phyloP scores from a whole-genome alignment of 495 filamentous ascomycete species.

The Aspergillus bridgeri region DNA sequence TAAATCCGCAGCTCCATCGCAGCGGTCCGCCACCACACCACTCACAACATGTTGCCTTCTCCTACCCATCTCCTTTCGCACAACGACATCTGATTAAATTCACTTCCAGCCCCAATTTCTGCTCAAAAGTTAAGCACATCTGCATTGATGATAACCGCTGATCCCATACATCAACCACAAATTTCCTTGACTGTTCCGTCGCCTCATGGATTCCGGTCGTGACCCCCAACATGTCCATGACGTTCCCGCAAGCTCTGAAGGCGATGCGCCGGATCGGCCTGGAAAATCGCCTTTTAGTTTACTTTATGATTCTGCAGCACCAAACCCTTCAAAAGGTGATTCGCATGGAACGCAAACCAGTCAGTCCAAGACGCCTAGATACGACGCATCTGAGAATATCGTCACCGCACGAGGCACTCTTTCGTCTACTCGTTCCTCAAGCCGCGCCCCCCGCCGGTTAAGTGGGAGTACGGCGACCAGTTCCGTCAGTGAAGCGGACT shows the following conservation, averaged over 20 bases:
- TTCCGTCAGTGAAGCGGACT: constrained; percentile 50
- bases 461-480: constrained; percentile 74
- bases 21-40: too few species aligned
- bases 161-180: not conserved
- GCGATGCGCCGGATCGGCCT: constrained; percentile 18
- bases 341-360: constrained; percentile 6
- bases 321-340: constrained; percentile 14
- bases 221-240: constrained; percentile 41
- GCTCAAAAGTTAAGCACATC: not conserved
- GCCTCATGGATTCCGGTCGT: not conserved
- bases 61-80: not conserved
- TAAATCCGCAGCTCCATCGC: too few species aligned
- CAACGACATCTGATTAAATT: not conserved
- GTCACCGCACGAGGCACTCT: constrained; percentile 32
- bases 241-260: constrained; percentile 12
- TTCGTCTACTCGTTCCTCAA: constrained; percentile 60
- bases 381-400: constrained; percentile 26
- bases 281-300: constrained; percentile 16
- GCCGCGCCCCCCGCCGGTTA: constrained; percentile 67
- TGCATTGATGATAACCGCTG: not conserved
- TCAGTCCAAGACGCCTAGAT: constrained; percentile 17
- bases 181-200: not conserved
- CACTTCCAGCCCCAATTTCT: not conserved
- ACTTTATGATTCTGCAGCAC: constrained; percentile 11
- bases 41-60: too few species aligned